Evolutionary conservation across 768 basidiomycete species (phyloP).

Genomic region (Tylopilus cervinicoccineus): DNA sequence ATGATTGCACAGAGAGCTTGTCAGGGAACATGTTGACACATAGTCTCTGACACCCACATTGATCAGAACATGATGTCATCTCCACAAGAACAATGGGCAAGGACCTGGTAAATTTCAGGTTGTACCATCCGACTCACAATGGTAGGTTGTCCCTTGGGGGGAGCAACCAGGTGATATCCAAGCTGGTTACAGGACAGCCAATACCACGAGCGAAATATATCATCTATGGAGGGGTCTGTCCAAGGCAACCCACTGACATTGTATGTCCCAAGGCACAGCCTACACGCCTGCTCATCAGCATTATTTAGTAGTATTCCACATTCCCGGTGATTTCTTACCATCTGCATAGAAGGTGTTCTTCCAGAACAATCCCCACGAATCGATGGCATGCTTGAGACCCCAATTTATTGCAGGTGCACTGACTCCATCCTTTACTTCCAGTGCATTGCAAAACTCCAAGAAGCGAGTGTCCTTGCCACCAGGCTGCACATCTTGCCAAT

Average conservation of each 20-base stretch:
- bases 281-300: no score
- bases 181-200: conserved; percentile 77
- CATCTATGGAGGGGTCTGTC: conserved; percentile 54
- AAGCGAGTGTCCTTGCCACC: no score
- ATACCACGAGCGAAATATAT: conserved; percentile 58
- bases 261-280: conserved; percentile 41
- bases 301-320: no score
- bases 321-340: no score
- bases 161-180: conserved; percentile 45
- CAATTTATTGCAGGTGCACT: no score
- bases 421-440: no score
- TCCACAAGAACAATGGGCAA: neutral
- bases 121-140: conserved; percentile 33
- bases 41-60: conserved; percentile 49
- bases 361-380: no score
- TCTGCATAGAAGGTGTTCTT: no score
- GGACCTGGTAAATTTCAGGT: conserved; percentile 27
- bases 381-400: no score
- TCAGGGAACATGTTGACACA: conserved; percentile 65
- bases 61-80: neutral
- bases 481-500: no score
- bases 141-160: conserved; percentile 34
- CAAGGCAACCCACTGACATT: conserved; percentile 38
- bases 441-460: no score
- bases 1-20: conserved; percentile 47